Percentiles rank a stretch among this genome's conserved stretches.
Conservation (phyloP, 257 asterid species). For the Cynanchum wilfordii region DNA sequence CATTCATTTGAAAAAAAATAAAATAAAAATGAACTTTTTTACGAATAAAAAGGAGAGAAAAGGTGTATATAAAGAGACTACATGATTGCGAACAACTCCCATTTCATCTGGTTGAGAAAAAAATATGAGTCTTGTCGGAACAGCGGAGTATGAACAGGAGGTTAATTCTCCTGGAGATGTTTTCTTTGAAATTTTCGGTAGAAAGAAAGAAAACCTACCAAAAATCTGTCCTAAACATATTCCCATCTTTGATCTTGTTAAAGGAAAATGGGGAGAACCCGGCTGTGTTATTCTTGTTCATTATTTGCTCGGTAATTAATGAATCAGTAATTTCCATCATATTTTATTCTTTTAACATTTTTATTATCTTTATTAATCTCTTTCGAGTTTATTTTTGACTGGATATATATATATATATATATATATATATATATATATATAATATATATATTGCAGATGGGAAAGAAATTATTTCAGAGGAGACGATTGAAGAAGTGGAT, state of each 20-base stretch:
- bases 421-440: too few relatives aligned
- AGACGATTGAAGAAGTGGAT: neutral
- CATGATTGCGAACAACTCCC: too few relatives aligned
- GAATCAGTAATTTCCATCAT: too few relatives aligned
- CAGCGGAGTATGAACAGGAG: conserved; percentile 11
- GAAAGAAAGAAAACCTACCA: conserved; percentile 8
- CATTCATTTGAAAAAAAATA: too few relatives aligned
- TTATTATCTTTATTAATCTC: too few relatives aligned
- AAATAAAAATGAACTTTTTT: too few relatives aligned
- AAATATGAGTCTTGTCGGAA: conserved; percentile 12
- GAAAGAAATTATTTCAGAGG: neutral
- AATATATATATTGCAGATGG: neutral
- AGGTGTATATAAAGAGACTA: too few relatives aligned
- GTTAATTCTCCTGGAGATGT: conserved; percentile 14
- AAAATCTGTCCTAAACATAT: conserved; percentile 15
- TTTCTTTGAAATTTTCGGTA: conserved; percentile 11
- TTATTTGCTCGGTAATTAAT: neutral
- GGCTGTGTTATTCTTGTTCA: conserved; percentile 11
- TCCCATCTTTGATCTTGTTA: conserved; percentile 7
- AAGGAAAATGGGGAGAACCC: conserved; percentile 27
- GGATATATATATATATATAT: too few relatives aligned
- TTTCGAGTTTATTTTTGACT: too few relatives aligned
- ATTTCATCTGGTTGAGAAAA: neutral
- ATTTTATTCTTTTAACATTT: too few relatives aligned
- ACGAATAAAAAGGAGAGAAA: too few relatives aligned